These are phyloP conservation scores for Podospora pseudopauciseta DNA, from an alignment of 495 filamentous ascomycete species.

Conservation along the genomic window DNA sequence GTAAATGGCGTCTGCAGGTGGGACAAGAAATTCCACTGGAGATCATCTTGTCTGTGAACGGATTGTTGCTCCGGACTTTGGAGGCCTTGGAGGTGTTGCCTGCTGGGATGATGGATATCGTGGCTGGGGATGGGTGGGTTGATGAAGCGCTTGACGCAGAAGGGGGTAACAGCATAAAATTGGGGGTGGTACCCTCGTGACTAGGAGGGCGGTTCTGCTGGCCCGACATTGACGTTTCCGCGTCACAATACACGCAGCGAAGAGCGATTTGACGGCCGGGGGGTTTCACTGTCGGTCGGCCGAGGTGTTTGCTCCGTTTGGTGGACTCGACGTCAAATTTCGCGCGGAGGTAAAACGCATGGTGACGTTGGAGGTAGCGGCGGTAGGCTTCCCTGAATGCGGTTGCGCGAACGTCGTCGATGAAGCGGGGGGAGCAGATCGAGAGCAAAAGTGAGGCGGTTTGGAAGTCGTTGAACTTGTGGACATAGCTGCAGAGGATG, in stretches of 20 bases:
- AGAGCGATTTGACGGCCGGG: constrained; percentile 74
- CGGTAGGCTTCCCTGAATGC: constrained; percentile 83
- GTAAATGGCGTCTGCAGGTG: constrained; percentile 80
- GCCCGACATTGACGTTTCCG: constrained; percentile 30
- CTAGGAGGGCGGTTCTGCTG: constrained; percentile 7
- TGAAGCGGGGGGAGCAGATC: constrained; percentile 74
- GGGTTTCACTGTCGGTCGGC: constrained; percentile 59
- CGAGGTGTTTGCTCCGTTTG: constrained; percentile 57
- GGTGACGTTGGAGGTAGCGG: constrained; percentile 66
- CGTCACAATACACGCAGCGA: constrained; percentile 79
- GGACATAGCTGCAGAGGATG: constrained; percentile 82
- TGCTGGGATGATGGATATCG: constrained; percentile 10
- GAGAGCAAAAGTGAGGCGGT: constrained; percentile 83
- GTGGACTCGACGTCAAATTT: constrained; percentile 63
- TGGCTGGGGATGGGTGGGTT: background rate
- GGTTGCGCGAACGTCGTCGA: constrained; percentile 70
- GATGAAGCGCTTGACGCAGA: background rate
- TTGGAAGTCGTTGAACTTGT: constrained; percentile 82
- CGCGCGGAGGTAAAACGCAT: constrained; percentile 49
- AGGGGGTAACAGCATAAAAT: constrained; percentile 14
- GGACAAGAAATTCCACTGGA: constrained; percentile 66
- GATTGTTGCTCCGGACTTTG: constrained; percentile 28
- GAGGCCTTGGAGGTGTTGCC: constrained; percentile 13
- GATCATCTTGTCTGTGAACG: constrained; percentile 44
- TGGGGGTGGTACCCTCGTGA: background rate